phyloP scores from a whole-genome alignment of 1,284 basidiomycete genomes.

The Trametes hirsuta region DNA sequence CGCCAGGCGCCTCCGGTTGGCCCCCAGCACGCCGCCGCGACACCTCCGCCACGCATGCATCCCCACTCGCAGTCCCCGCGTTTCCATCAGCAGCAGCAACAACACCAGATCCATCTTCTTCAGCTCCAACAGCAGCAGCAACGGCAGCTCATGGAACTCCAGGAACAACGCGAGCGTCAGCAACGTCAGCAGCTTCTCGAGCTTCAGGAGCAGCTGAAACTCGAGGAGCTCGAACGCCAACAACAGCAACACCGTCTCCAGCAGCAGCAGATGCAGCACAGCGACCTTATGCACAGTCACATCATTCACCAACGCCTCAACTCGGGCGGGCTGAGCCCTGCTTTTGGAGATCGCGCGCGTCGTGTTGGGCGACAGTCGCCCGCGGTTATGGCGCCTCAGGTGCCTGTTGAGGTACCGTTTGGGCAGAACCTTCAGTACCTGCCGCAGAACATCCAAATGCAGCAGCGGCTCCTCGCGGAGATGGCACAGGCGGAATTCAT shows the following conservation, averaged over 20 bases:
- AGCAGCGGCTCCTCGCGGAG: constrained; percentile 72
- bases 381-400: constrained; percentile 41
- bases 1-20: constrained; percentile 30
- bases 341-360: constrained; percentile 37
- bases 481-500: constrained; percentile 71
- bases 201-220: constrained; percentile 31
- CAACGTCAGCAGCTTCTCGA: constrained; percentile 41
- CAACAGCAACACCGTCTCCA: constrained; percentile 60
- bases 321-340: constrained; percentile 42
- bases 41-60: constrained; percentile 70
- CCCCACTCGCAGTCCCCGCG: constrained; percentile 72
- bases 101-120: constrained; percentile 56
- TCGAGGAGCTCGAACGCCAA: constrained; percentile 52
- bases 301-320: constrained; percentile 44
- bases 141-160: constrained; percentile 60
- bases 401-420: constrained; percentile 39
- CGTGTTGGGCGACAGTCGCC: constrained; percentile 55
- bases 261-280: constrained; percentile 39
- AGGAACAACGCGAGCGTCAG: constrained; percentile 58
- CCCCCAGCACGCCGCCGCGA: constrained; percentile 32
- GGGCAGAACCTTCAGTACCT: constrained; percentile 53
- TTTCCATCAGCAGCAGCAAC: constrained; percentile 57
- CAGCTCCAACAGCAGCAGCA: constrained; percentile 57
- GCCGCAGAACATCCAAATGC: constrained; percentile 67
- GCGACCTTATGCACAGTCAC: constrained; percentile 48